These are phyloP conservation scores for Exophiala mesophila DNA, from an alignment of 2,329 filamentous ascomycete species.

Conservation along the genomic window DNA sequence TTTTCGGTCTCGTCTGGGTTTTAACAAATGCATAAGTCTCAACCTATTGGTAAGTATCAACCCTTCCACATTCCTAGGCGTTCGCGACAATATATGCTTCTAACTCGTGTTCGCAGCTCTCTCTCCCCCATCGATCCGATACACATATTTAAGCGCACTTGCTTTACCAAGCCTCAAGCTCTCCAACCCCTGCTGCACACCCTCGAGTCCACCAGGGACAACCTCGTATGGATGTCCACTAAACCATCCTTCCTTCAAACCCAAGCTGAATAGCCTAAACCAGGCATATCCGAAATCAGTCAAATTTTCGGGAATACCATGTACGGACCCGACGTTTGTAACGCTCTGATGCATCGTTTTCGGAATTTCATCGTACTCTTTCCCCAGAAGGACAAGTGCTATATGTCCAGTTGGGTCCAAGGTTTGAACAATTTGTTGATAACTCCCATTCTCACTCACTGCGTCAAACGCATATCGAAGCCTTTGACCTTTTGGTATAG, in stretches of 20 bases:
- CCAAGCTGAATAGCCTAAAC: slow-evolving; percentile 41
- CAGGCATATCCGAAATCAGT: slow-evolving; percentile 45
- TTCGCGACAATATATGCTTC: too few species aligned
- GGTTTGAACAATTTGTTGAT: slow-evolving; percentile 41
- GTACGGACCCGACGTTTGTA: slow-evolving; percentile 4
- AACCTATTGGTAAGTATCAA: too few species aligned
- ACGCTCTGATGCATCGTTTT: neutral
- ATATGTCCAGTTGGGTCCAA: slow-evolving; percentile 33
- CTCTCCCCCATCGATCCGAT: too few species aligned
- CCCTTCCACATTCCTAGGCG: too few species aligned
- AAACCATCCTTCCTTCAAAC: slow-evolving; percentile 47
- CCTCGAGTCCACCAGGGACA: slow-evolving; percentile 48
- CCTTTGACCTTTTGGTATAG: slow-evolving; percentile 35
- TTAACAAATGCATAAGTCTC: too few species aligned
- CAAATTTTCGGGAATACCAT: neutral
- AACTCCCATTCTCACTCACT: slow-evolving; percentile 48
- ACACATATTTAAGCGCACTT: slow-evolving; percentile 60
- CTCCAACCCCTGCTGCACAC: slow-evolving; percentile 48
- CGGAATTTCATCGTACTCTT: slow-evolving; percentile 4
- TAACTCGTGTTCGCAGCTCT: too few species aligned
- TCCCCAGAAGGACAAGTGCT: neutral
- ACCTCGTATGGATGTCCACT: slow-evolving; percentile 47
- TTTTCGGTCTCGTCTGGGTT: too few species aligned
- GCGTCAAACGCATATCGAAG: slow-evolving; percentile 53
- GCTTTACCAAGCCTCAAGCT: slow-evolving; percentile 56